Evolutionary conservation across 129 eudicot genomes (phyloP).

Genomic region (Arctium lappa): DNA sequence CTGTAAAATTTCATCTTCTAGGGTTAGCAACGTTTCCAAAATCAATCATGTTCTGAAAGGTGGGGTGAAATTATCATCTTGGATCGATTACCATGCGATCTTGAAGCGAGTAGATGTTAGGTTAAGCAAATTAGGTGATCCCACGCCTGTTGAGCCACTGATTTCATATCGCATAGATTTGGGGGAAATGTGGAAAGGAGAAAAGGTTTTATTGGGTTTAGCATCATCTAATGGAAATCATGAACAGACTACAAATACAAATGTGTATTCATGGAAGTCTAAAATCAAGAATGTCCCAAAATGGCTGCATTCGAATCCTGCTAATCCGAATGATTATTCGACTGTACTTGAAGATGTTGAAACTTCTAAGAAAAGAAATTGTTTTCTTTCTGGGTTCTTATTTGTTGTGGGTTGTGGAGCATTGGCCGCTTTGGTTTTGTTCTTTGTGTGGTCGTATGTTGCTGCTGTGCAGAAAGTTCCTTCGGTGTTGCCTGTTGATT

Average conservation of each 20-base stretch:
- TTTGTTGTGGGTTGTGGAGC: constrained; percentile 58
- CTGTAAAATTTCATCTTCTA: constrained; percentile 42
- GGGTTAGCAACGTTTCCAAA: constrained; percentile 41
- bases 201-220: constrained; percentile 49
- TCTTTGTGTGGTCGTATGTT: constrained; percentile 48
- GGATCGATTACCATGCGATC: constrained; percentile 72
- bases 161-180: constrained; percentile 46
- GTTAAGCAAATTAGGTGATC: constrained; percentile 41
- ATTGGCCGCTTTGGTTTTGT: constrained; percentile 42
- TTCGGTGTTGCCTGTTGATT: constrained; percentile 29
- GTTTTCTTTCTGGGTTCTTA: constrained; percentile 40
- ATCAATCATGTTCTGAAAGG: constrained; percentile 28
- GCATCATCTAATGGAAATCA: constrained; percentile 43
- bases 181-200: constrained; percentile 49
- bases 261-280: constrained; percentile 53
- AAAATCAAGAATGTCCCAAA: constrained; percentile 44
- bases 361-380: constrained; percentile 24
- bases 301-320: constrained; percentile 64
- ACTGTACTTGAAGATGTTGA: constrained; percentile 8
- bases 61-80: constrained; percentile 50
- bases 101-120: constrained; percentile 60
- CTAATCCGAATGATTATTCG: constrained; percentile 33
- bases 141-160: constrained; percentile 51
- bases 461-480: constrained; percentile 18
- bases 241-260: constrained; percentile 29